Percentiles rank a stretch among this genome's conserved stretches.
Evolutionary conservation across 306 rosid species (phyloP).

Genomic region (Sicyos baderoa): DNA sequence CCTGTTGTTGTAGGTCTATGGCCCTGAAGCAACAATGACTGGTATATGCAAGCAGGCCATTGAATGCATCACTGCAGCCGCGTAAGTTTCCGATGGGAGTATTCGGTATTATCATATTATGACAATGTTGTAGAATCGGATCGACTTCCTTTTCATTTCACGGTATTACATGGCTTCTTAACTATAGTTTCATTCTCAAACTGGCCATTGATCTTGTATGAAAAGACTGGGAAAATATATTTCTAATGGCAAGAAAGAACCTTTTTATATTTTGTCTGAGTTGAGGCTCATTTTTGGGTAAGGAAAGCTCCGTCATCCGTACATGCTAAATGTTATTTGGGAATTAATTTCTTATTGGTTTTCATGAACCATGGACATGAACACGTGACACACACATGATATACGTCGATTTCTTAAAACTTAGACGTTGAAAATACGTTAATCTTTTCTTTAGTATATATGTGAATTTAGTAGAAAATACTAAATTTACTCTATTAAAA

Average conservation of each 20-base stretch:
- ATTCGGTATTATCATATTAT: neutral
- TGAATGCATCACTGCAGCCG: constrained; percentile 19
- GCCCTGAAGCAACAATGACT: constrained; percentile 23
- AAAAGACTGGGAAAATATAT: neutral
- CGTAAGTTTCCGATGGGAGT: neutral
- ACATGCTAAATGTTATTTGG: too few relatives aligned
- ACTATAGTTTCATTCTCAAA: neutral
- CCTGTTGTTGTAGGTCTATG: constrained; percentile 13
- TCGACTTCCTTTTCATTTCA: neutral
- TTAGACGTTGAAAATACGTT: too few relatives aligned
- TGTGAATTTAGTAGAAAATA: too few relatives aligned
- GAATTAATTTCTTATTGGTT: neutral
- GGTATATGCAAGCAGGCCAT: constrained; percentile 21
- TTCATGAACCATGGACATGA: too few relatives aligned
- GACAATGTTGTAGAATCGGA: neutral
- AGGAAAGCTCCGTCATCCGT: too few relatives aligned
- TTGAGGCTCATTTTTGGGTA: neutral
- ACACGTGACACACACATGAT: too few relatives aligned
- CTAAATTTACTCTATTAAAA: too few relatives aligned
- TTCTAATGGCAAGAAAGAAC: neutral
- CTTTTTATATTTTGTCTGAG: neutral
- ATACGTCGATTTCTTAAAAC: too few relatives aligned
- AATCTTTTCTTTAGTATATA: too few relatives aligned
- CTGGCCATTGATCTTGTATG: neutral
- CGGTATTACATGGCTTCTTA: neutral